A percentile compares a stretch with the other conserved stretches of the same genome.
Evolutionary conservation across 192 early-diverging fungal genomes (phyloP).

Genomic region (Endogone sp.): DNA sequence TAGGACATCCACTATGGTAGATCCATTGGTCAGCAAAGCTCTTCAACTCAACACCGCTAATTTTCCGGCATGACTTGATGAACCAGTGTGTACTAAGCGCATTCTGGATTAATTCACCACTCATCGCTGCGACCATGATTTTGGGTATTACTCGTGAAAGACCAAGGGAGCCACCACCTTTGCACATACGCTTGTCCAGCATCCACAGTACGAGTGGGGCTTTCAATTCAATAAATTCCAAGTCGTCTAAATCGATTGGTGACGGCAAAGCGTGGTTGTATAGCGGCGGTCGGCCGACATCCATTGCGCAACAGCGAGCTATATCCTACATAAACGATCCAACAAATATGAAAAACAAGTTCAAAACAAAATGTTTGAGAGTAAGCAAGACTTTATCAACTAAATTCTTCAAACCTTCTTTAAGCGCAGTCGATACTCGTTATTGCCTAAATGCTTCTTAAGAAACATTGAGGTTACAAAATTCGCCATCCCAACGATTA

Average conservation of each 20-base stretch:
- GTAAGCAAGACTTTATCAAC: too few relatives aligned
- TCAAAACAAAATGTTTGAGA: too few relatives aligned
- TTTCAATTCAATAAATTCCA: constrained; percentile 82
- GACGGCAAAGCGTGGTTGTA: constrained; percentile 59
- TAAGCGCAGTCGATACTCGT: constrained; percentile 84
- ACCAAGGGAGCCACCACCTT: constrained; percentile 67
- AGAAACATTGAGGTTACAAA: constrained; percentile 74
- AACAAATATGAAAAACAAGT: too few relatives aligned
- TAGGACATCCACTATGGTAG: constrained; percentile 86
- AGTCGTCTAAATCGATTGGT: constrained; percentile 49
- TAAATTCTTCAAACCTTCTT: constrained; percentile 55
- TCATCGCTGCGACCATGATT: constrained; percentile 71
- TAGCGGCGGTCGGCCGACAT: constrained; percentile 85
- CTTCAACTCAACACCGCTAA: constrained; percentile 77
- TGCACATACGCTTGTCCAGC: constrained; percentile 81
- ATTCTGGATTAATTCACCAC: constrained; percentile 54
- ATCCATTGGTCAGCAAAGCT: constrained; percentile 94
- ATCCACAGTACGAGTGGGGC: constrained; percentile 87
- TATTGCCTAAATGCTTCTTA: constrained; percentile 76
- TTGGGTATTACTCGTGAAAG: constrained; percentile 77
- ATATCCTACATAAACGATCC: constrained; percentile 72
- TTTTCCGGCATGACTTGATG: constrained; percentile 77
- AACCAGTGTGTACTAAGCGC: constrained; percentile 69
- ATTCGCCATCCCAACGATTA: constrained; percentile 77
- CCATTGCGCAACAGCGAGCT: constrained; percentile 71